A percentile compares a stretch with the other conserved stretches of the same genome.
phyloP scores from a whole-genome alignment of 2,329 filamentous ascomycete species.

The Aspergillus carbonarius region DNA sequence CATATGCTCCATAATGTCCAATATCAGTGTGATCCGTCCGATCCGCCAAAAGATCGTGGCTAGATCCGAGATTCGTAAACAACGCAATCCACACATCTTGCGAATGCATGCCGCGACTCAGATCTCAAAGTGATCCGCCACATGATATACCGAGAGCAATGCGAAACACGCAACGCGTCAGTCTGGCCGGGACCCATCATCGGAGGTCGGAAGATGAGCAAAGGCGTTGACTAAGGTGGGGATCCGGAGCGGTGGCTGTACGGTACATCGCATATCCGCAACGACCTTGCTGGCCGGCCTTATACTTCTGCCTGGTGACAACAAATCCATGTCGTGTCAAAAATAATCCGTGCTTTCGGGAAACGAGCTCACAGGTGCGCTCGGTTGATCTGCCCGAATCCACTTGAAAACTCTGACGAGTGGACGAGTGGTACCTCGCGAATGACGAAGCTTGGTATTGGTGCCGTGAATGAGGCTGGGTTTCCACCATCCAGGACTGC shows the following conservation, averaged over 20 bases:
- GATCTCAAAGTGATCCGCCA: not conserved
- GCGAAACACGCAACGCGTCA: constrained; percentile 1
- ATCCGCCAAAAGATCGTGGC: not conserved
- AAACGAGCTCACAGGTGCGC: not conserved
- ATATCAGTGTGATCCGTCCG: not conserved
- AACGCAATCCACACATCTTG: not conserved
- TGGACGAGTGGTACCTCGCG: not conserved
- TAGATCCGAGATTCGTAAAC: not conserved
- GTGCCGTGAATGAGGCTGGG: not conserved
- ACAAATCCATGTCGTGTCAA: not conserved
- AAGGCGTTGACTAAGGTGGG: not conserved
- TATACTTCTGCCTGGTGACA: constrained; percentile 1
- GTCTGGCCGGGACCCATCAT: not conserved
- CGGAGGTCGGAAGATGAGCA: not conserved
- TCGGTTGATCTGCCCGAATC: not conserved
- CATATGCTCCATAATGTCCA: not conserved
- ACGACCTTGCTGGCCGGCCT: not conserved
- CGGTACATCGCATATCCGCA: not conserved
- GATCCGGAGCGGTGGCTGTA: constrained; percentile 1
- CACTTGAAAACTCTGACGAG: not conserved
- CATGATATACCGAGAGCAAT: not conserved
- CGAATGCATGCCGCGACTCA: not conserved
- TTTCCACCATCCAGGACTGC: not conserved
- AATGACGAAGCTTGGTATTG: not conserved
- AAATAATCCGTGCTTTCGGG: not conserved